Base-by-base conservation (phyloP, 2,329 filamentous ascomycete genomes). In the Trichoderma sp. region DNA sequence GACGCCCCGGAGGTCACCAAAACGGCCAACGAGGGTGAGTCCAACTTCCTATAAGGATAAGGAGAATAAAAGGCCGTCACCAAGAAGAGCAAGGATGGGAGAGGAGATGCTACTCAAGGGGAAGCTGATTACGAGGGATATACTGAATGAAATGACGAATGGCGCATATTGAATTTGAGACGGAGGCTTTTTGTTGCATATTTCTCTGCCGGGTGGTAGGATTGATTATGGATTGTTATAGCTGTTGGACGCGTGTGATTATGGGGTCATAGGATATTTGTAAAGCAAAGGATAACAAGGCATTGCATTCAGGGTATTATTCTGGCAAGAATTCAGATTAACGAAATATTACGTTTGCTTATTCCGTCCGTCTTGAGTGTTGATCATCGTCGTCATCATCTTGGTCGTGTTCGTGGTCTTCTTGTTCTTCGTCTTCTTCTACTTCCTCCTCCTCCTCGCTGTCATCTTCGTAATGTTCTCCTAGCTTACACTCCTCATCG, bases 61-160 rank as follows among this genome's bases (percentile, higher is more conserved):
- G 76, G 85, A 87, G 76, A 86, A 86, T 74, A 77, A 80, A 57
- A 80, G 81, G 73, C 84, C 82, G 60, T 82, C 83, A 64, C 89
- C 90, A 1, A 89, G 84, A 74, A 86, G 80, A 76, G 85, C 83
- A 8, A 90, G 88, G 77, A 85, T 89, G 60, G 89, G 90, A 0
- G 87, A 87, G 66, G 88, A 86, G 74, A 85, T 86, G 36, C 82
- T 95, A 72, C 80, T 94, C 75, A 90, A 89, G 72, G 89, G 87
- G 43, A 89, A 90, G 77, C 88, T 90, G 43, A 86, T 97, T 70
- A 85, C 95, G 78, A 88, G 89, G 78, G 92, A 95, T 84, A 90
- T 97, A 74, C 84, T 94, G 76, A 93, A 96, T 81, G 93, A 94
- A 74, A 84, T 90, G 82, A 86, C 82, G 68, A 81, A 84, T 71